Conservation (phyloP, 345 rosid species). For the Balakata baccata region DNA sequence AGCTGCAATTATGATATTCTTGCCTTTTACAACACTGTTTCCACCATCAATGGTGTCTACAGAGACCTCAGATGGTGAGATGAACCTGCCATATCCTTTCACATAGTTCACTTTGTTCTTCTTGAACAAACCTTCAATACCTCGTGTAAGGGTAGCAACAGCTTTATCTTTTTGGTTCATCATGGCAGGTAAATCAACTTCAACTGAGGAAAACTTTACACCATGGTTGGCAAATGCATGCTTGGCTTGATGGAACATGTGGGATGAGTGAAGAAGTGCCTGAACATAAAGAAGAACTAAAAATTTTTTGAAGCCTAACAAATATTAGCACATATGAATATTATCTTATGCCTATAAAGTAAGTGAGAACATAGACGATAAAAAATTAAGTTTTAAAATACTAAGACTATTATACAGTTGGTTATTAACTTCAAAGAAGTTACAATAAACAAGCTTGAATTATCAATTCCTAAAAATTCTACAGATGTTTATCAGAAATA, state of each 20-base stretch:
- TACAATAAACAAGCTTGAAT: background rate
- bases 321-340: background rate
- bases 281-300: slow-evolving; percentile 23
- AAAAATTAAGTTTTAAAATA: background rate
- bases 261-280: slow-evolving; percentile 99
- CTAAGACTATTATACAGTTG: background rate
- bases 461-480: too few species aligned
- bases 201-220: slow-evolving; percentile 81
- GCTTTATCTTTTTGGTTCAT: slow-evolving; percentile 96
- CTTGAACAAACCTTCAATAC: slow-evolving; percentile 95
- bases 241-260: slow-evolving; percentile 91
- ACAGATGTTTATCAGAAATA: too few species aligned
- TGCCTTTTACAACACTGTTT: slow-evolving; percentile 73
- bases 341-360: background rate
- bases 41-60: slow-evolving; percentile 84
- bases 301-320: background rate
- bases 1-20: slow-evolving; percentile 83
- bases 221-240: slow-evolving; percentile 88
- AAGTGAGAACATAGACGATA: background rate
- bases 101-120: slow-evolving; percentile 94
- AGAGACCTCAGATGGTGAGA: slow-evolving; percentile 85
- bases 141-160: slow-evolving; percentile 73
- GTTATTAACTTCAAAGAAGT: background rate
- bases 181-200: slow-evolving; percentile 95
- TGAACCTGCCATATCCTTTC: slow-evolving; percentile 86